phyloP scores from a whole-genome alignment of 2,329 filamentous ascomycete species.

The Madurella fahalii region DNA sequence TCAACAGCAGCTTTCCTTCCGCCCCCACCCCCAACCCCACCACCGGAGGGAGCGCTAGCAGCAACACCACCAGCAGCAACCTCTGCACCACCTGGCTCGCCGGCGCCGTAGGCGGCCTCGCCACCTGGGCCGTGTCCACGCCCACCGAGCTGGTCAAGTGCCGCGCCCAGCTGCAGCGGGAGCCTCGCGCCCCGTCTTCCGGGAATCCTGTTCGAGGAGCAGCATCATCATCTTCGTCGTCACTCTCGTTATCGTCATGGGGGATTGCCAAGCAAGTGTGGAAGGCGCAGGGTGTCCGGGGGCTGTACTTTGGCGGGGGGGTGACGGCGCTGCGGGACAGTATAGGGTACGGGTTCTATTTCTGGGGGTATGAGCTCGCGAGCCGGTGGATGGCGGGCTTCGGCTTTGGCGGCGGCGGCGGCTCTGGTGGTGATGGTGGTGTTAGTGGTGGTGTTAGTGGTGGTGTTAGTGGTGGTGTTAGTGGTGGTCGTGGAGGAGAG shows the following conservation, averaged over 20 bases:
- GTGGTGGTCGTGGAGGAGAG: too few relatives aligned
- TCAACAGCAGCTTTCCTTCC: conserved; percentile 41
- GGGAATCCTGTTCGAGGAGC: conserved; percentile 38
- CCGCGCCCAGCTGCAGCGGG: conserved; percentile 64
- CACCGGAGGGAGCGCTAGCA: conserved; percentile 14
- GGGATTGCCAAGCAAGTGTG: conserved; percentile 60
- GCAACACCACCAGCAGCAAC: conserved; percentile 46
- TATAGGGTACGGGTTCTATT: conserved; percentile 96
- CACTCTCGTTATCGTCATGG: conserved; percentile 52
- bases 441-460: too few relatives aligned
- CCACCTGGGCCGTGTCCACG: conserved; percentile 79
- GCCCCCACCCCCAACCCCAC: background rate
- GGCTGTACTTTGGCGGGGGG: conserved; percentile 74
- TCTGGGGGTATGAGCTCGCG: conserved; percentile 83
- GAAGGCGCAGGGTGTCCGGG: conserved; percentile 55
- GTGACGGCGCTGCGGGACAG: conserved; percentile 81
- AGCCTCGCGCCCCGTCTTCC: background rate
- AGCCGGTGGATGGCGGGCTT: conserved; percentile 42
- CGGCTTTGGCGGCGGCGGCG: conserved; percentile 24
- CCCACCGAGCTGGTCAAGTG: conserved; percentile 92
- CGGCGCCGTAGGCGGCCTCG: conserved; percentile 75
- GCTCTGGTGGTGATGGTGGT: too few relatives aligned
- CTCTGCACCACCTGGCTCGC: conserved; percentile 71
- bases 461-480: too few relatives aligned
- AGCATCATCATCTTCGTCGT: conserved; percentile 32